These are phyloP conservation scores for Rhododendron kiyosumense DNA, from an alignment of 148 eudicot genomes.

Conservation along the genomic window DNA sequence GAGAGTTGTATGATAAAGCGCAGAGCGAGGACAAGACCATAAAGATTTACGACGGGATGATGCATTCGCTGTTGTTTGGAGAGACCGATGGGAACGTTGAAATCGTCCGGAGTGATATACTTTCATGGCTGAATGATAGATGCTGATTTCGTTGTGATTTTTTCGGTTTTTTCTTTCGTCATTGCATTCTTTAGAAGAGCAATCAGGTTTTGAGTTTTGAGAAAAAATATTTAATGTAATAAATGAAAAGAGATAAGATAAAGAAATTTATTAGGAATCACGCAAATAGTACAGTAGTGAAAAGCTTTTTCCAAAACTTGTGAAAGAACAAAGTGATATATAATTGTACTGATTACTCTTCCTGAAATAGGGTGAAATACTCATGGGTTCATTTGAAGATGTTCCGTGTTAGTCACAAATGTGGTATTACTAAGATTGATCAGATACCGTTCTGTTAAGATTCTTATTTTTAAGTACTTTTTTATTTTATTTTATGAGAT, in stretches of 20 bases:
- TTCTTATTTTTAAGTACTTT: no score
- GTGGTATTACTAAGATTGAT: not conserved
- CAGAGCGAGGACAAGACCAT: slow-evolving; percentile 67
- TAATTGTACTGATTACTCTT: not conserved
- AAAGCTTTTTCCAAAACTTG: no score
- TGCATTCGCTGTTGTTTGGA: slow-evolving; percentile 91
- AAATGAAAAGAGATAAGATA: no score
- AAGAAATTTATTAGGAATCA: no score
- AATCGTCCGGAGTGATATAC: slow-evolving; percentile 55
- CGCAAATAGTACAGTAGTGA: no score
- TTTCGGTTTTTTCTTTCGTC: not conserved
- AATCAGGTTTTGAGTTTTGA: not conserved
- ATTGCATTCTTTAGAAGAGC: not conserved
- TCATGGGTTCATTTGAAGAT: not conserved
- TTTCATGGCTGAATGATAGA: slow-evolving; percentile 67
- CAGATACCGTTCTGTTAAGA: rapidly evolving
- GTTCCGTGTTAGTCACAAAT: not conserved
- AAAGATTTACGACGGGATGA: slow-evolving; percentile 78
- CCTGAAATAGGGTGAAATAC: not conserved
- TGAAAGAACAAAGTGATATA: not conserved
- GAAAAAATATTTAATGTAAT: no score
- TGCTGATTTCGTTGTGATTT: slow-evolving; percentile 24
- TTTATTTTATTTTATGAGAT: no score
- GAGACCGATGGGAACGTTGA: slow-evolving; percentile 91
- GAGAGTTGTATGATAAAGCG: slow-evolving; percentile 59